Conservation (phyloP, 306 rosid species). For the Sechiopsis laciniata region DNA sequence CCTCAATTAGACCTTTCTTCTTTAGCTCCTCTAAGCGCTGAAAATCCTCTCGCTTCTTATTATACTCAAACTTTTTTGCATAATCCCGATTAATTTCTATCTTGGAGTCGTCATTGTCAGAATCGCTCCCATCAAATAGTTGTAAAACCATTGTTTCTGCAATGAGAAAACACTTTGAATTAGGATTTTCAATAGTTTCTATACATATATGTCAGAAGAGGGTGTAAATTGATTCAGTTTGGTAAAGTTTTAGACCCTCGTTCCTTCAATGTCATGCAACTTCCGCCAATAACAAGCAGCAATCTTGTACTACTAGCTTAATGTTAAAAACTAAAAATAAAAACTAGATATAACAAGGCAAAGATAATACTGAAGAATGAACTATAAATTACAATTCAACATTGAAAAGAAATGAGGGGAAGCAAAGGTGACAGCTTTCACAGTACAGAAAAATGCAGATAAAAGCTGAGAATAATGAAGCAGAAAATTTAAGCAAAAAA, state of each 20-base stretch:
- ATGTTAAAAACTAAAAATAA: too few relatives aligned
- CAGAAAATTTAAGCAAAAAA: too few relatives aligned
- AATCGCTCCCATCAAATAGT: constrained; percentile 58
- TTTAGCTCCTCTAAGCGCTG: constrained; percentile 67
- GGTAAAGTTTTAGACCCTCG: background rate
- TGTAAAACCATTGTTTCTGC: constrained; percentile 31
- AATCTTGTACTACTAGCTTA: background rate
- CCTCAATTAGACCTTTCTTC: constrained; percentile 55
- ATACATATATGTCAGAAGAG: background rate
- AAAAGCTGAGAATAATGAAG: too few relatives aligned
- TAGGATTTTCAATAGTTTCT: background rate
- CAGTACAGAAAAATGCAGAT: too few relatives aligned
- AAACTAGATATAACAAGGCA: background rate
- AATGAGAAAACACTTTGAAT: background rate
- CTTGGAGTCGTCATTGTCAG: constrained; percentile 47
- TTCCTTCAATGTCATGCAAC: background rate
- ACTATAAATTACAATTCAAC: background rate
- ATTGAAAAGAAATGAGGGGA: background rate
- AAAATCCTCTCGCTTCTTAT: constrained; percentile 81
- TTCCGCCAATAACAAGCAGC: background rate
- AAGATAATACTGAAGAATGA: background rate
- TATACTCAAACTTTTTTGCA: constrained; percentile 54
- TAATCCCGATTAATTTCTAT: constrained; percentile 47
- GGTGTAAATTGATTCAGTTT: background rate
- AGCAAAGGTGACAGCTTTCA: too few relatives aligned